Conservation (phyloP, 345 rosid genomes). For the Abelmoschus esculentus region DNA sequence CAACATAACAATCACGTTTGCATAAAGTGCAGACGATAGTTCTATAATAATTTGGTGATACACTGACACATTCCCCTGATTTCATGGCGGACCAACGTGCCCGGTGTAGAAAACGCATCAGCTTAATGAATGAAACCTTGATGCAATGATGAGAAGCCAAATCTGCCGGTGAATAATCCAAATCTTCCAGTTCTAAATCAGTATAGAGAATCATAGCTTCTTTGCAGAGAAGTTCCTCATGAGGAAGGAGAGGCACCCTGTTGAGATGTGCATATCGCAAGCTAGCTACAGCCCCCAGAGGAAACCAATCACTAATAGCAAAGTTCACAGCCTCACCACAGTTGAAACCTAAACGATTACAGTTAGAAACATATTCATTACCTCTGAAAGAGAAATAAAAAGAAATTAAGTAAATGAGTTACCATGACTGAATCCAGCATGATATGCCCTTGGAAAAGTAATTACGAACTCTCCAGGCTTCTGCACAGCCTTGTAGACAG, state of each 20-base stretch:
- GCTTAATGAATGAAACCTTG: slow-evolving; percentile 66
- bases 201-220: slow-evolving; percentile 79
- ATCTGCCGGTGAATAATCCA: slow-evolving; percentile 44
- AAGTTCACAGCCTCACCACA: slow-evolving; percentile 99
- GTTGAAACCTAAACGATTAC: slow-evolving; percentile 67
- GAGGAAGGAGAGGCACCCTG: slow-evolving; percentile 91
- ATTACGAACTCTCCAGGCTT: slow-evolving; percentile 93
- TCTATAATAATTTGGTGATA: slow-evolving; percentile 44
- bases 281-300: slow-evolving; percentile 89
- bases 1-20: slow-evolving; percentile 87
- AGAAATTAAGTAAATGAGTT: slow-evolving; percentile 3
- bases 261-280: slow-evolving; percentile 84
- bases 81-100: slow-evolving; percentile 76
- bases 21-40: slow-evolving; percentile 81
- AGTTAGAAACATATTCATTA: slow-evolving; percentile 10
- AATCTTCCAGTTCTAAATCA: slow-evolving; percentile 47
- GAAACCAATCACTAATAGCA: slow-evolving; percentile 97
- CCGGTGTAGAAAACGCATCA: slow-evolving; percentile 71
- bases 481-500: slow-evolving; percentile 95
- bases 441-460: slow-evolving; percentile 95
- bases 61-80: slow-evolving; percentile 50
- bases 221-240: slow-evolving; percentile 90
- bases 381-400: background rate
- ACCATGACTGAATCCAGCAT: slow-evolving; percentile 99
- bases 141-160: slow-evolving; percentile 45